Evolutionary conservation across 2,329 filamentous ascomycete species (phyloP).

Genomic region (Penicillium sp.): DNA sequence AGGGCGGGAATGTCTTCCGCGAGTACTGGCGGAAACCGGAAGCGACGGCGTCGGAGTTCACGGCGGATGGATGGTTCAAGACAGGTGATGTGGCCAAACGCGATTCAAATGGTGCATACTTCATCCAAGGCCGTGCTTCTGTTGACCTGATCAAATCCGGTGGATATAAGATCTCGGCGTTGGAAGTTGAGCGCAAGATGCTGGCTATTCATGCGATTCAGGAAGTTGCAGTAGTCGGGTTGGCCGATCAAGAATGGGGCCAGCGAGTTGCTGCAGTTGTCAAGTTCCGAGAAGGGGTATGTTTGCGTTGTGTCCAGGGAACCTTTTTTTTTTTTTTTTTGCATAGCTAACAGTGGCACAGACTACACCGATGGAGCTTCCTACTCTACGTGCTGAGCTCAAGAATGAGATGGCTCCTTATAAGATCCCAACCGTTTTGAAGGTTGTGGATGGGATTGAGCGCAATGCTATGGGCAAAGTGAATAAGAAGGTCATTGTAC

Average conservation of each 20-base stretch:
- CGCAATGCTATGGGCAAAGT: constrained; percentile 81
- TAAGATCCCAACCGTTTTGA: constrained; percentile 89
- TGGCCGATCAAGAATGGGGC: constrained; percentile 54
- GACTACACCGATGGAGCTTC: constrained; percentile 31
- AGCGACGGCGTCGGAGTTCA: constrained; percentile 47
- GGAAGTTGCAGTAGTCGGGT: constrained; percentile 54
- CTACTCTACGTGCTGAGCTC: constrained; percentile 33
- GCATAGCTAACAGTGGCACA: constrained; percentile 7
- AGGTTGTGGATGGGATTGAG: constrained; percentile 63
- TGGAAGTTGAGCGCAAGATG: constrained; percentile 55
- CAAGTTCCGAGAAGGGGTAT: constrained; percentile 38
- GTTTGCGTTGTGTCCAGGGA: constrained; percentile 1
- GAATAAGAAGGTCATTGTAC: constrained; percentile 41
- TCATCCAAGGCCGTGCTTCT: constrained; percentile 52
- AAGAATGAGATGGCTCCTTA: constrained; percentile 66
- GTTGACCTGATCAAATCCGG: constrained; percentile 56
- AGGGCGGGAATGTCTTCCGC: constrained; percentile 42
- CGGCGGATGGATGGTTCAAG: constrained; percentile 49
- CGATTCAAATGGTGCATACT: constrained; percentile 45
- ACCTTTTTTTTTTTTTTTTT: neutral
- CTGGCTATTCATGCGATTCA: constrained; percentile 48
- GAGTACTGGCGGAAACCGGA: constrained; percentile 47
- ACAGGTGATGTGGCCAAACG: constrained; percentile 47
- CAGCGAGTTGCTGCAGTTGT: constrained; percentile 56
- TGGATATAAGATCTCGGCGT: constrained; percentile 55